These are phyloP conservation scores for Xylariaceae sp. DNA, from an alignment of 2,329 filamentous ascomycete genomes.

Conservation along the genomic window DNA sequence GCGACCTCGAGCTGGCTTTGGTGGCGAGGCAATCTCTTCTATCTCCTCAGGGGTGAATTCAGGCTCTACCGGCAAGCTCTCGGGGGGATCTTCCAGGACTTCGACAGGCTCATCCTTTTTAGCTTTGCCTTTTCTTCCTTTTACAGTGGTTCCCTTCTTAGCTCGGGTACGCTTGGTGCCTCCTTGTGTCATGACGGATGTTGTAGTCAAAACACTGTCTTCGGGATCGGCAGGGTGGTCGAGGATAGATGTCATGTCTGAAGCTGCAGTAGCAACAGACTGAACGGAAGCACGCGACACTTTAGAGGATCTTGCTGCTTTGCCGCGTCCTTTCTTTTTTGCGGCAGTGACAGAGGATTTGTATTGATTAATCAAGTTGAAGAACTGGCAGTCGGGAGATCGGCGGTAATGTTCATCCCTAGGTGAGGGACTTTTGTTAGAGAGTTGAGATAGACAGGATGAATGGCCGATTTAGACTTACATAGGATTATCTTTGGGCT, in stretches of 20 bases:
- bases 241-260: conserved; percentile 46
- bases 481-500: conserved; percentile 84
- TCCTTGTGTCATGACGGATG: conserved; percentile 55
- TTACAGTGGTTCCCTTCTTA: conserved; percentile 52
- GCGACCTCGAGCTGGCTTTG: conserved; percentile 46
- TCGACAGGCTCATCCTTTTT: conserved; percentile 56
- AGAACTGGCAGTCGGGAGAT: conserved; percentile 78
- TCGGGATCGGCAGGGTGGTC: conserved; percentile 49
- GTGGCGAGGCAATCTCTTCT: conserved; percentile 26
- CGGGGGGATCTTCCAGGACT: conserved; percentile 34
- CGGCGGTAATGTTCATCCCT: conserved; percentile 84
- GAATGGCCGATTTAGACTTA: conserved; percentile 45
- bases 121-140: conserved; percentile 42
- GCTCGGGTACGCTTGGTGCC: conserved; percentile 47
- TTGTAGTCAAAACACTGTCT: conserved; percentile 57
- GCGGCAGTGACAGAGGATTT: conserved; percentile 38
- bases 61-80: conserved; percentile 6
- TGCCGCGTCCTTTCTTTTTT: conserved; percentile 55
- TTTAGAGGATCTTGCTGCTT: conserved; percentile 60
- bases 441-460: not conserved
- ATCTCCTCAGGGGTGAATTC: conserved; percentile 24
- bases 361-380: conserved; percentile 60
- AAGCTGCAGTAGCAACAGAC: conserved; percentile 48
- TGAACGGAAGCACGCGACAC: conserved; percentile 61
- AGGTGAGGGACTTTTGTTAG: not conserved